Conservation (phyloP, 2,329 filamentous ascomycete species). For the Aspergillus ruber region DNA sequence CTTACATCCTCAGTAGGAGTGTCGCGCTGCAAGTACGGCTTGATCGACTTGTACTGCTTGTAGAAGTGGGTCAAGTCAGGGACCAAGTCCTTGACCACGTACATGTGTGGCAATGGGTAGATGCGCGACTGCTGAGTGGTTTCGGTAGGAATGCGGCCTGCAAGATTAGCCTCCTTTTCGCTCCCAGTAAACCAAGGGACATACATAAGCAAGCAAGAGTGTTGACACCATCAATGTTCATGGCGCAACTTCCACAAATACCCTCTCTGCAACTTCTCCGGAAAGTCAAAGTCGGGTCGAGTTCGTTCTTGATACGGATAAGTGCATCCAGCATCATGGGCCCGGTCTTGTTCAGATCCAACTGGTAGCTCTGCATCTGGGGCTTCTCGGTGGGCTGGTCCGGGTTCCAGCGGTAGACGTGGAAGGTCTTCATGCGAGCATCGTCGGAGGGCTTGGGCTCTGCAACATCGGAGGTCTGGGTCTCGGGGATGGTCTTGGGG, state of each 20-base stretch:
- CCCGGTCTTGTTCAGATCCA: conserved; percentile 97
- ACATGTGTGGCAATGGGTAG: conserved; percentile 96
- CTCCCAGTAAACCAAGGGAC: background rate
- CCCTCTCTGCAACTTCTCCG: conserved; percentile 93
- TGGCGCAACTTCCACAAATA: conserved; percentile 96
- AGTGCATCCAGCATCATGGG: conserved; percentile 97
- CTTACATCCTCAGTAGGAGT: conserved; percentile 76
- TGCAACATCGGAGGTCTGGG: conserved; percentile 54
- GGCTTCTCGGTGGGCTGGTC: conserved; percentile 90
- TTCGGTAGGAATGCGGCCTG: conserved; percentile 90
- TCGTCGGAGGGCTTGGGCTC: conserved; percentile 54
- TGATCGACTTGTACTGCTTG: conserved; percentile 99
- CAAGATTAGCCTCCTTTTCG: conserved; percentile 7
- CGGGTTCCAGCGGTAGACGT: conserved; percentile 98
- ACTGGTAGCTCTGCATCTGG: conserved; percentile 85
- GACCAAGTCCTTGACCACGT: conserved; percentile 98
- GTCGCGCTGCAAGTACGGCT: conserved; percentile 92
- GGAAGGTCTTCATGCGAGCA: conserved; percentile 80
- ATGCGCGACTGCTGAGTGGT: conserved; percentile 77
- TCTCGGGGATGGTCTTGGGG: conserved; percentile 37
- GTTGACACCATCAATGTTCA: conserved; percentile 99
- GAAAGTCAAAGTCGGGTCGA: conserved; percentile 95
- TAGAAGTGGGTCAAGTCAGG: conserved; percentile 98
- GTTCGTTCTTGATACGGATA: conserved; percentile 98
- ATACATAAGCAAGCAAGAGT: conserved; percentile 94